phyloP scores from a whole-genome alignment of 805 yeast genomes.

The Debaryomyces maramus region DNA sequence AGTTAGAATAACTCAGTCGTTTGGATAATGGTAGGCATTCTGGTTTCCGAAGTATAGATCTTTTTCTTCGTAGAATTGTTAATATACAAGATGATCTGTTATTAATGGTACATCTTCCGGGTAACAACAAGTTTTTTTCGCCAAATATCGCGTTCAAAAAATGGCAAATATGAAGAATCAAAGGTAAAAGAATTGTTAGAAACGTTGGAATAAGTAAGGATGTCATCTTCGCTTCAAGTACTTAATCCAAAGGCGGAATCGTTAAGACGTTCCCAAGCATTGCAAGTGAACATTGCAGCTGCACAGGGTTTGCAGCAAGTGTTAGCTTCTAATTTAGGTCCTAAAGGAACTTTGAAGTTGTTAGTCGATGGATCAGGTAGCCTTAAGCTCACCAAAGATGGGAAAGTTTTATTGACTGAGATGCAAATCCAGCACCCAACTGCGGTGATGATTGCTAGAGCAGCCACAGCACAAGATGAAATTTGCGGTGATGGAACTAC shows the following conservation, averaged over 20 bases:
- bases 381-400: constrained; percentile 94
- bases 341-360: constrained; percentile 95
- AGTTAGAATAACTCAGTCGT: no score
- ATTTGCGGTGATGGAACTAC: constrained; percentile 99
- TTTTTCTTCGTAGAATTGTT: no score
- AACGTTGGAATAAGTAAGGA: constrained; percentile 9
- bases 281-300: constrained; percentile 91
- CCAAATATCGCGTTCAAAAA: constrained; percentile 7
- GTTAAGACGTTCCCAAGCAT: constrained; percentile 90
- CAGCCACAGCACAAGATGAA: constrained; percentile 98
- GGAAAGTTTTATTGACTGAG: constrained; percentile 87
- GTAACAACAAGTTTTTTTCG: constrained; percentile 1
- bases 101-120: not conserved
- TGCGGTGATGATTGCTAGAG: constrained; percentile 70
- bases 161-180: constrained; percentile 6
- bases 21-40: no score
- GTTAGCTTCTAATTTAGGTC: constrained; percentile 88
- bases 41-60: no score
- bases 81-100: not conserved
- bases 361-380: constrained; percentile 96
- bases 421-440: constrained; percentile 82
- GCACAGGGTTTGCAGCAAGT: constrained; percentile 97
- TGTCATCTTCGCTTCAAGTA: constrained; percentile 74
- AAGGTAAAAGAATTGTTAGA: not conserved
- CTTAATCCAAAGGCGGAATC: constrained; percentile 97